Base-by-base conservation (phyloP, 306 rosid species). In the Corylus avellana region DNA sequence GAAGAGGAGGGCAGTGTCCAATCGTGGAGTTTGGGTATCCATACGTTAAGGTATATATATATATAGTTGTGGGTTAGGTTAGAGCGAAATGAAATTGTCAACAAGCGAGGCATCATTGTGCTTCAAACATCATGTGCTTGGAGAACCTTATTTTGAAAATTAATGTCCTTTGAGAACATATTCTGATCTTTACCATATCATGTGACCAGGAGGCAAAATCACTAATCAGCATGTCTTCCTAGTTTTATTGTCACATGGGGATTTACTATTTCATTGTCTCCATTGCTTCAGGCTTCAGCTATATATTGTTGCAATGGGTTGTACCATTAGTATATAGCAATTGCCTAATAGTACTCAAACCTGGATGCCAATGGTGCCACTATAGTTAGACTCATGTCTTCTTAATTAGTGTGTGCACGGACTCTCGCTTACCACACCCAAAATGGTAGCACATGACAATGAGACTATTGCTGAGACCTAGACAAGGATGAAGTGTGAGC, bases 71-170 rank as follows among this genome's bases (percentile, higher is more conserved):
- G 82, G 63, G 72, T 59, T 46, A 48, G 75, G 29, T 18, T 39
- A 73, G 70, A 80, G 63, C 80, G 80, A 81, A 86, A 72, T 10
- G 76, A 84, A 79, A 72, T 14, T 59, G 63, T 81, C 78, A 79
- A 80, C 75, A 82, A 76, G 81, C 16, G 37, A 84, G 86, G 91
- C 85, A 85, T 71, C 77, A 84, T 79, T 89, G 77, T 87, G 87
- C 83, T 84, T 80, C 73, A 72, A 81, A 83, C 79, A 83, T 88
- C 97, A 85, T 90, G 91, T 88, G 93, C 89, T 78, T 59, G 55
- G 51, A 47, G 73, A 83, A 79, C 88, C 79, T 77, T 78, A 76
- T 53, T 42, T 73, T 73, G 78, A 69, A 66, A 57, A 32, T 32
- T 32, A 32, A 25, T 53, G 16, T 64, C 80, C 75, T 82, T 83